Evolutionary conservation across 306 rosid genomes (phyloP).

Genomic region (Fagus crenata): DNA sequence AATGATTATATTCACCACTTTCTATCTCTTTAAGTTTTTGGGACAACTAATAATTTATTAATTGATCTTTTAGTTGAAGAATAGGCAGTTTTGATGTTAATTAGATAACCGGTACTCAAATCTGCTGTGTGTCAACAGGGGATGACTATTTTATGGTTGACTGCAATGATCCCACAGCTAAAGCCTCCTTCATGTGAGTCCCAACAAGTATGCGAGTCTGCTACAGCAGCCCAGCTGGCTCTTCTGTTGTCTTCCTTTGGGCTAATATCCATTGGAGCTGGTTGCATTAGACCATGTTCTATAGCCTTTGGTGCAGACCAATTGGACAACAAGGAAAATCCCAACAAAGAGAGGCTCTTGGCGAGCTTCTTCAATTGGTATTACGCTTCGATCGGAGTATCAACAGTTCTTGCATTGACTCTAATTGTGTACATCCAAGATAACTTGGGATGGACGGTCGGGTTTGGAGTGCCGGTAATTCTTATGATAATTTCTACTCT

Average conservation of each 20-base stretch:
- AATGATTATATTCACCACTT: too few species aligned
- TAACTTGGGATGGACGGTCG: constrained; percentile 49
- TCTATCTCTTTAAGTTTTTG: too few species aligned
- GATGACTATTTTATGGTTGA: constrained; percentile 41
- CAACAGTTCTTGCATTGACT: constrained; percentile 36
- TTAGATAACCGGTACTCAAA: too few species aligned
- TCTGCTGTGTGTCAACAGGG: constrained; percentile 40
- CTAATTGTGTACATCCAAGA: constrained; percentile 49
- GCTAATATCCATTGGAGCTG: constrained; percentile 59
- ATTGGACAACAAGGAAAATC: constrained; percentile 15
- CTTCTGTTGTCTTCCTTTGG: constrained; percentile 29
- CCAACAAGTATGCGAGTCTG: constrained; percentile 1
- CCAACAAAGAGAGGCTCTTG: constrained; percentile 20
- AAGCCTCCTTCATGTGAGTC: constrained; percentile 33
- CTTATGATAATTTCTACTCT: constrained; percentile 40
- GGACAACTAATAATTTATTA: too few species aligned
- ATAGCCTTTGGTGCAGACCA: constrained; percentile 65
- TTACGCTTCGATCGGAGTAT: constrained; percentile 35
- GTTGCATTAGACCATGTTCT: constrained; percentile 44
- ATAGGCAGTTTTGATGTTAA: too few species aligned
- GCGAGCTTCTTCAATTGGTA: constrained; percentile 56
- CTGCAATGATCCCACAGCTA: constrained; percentile 41
- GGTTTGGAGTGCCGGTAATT: constrained; percentile 46
- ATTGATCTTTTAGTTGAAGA: too few species aligned
- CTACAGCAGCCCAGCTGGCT: constrained; percentile 36